Conservation (phyloP, 1,284 basidiomycete genomes). For the Leccinum subfulvum region DNA sequence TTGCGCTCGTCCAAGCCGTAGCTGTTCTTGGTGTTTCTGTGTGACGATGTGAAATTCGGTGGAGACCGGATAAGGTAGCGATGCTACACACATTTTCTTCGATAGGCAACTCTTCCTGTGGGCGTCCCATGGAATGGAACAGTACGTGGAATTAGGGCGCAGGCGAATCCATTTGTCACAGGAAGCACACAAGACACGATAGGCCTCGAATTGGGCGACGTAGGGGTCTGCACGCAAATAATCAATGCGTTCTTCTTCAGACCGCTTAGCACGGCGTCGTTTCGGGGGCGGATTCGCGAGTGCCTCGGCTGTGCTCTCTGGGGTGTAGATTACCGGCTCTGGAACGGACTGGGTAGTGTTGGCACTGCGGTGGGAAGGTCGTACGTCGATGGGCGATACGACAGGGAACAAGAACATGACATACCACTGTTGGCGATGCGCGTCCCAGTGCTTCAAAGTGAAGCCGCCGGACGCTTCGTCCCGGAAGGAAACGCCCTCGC, state of each 20-base stretch:
- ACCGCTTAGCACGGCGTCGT: constrained; percentile 71
- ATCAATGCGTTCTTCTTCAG: constrained; percentile 74
- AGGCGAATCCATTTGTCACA: constrained; percentile 82
- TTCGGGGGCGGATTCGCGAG: constrained; percentile 48
- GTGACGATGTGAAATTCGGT: constrained; percentile 14
- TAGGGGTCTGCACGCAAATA: constrained; percentile 74
- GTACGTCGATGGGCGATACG: constrained; percentile 3
- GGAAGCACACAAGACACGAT: constrained; percentile 70
- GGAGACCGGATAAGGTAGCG: constrained; percentile 9
- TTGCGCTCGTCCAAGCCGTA: constrained; percentile 61
- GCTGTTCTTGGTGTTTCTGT: constrained; percentile 46
- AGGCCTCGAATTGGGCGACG: constrained; percentile 73
- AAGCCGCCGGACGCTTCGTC: constrained; percentile 60
- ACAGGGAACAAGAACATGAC: constrained; percentile 22
- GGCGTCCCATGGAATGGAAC: constrained; percentile 82
- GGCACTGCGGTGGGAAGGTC: constrained; percentile 20
- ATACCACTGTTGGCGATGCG: constrained; percentile 60
- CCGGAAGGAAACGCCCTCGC: constrained; percentile 57
- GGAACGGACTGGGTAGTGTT: constrained; percentile 34
- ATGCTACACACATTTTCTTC: constrained; percentile 57
- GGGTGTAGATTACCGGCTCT: constrained; percentile 42
- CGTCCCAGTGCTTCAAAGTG: constrained; percentile 67
- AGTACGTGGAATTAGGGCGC: constrained; percentile 78
- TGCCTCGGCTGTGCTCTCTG: constrained; percentile 39
- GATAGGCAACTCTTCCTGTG: constrained; percentile 73